phyloP scores from a whole-genome alignment of 2,329 filamentous ascomycete species.

The Fusarium tjaetaba region DNA sequence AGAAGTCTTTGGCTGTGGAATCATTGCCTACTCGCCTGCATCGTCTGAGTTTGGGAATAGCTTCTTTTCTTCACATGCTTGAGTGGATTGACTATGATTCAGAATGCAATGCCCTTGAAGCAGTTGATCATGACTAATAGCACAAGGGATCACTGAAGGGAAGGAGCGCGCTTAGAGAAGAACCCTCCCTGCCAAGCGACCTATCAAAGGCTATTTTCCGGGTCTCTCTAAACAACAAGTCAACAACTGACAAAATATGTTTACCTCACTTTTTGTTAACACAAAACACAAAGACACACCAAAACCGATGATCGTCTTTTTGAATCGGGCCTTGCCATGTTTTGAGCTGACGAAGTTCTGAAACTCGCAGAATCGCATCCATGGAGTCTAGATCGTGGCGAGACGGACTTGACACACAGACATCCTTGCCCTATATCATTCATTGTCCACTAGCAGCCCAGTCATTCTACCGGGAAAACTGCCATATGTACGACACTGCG shows the following conservation, averaged over 20 bases:
- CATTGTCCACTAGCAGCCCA: constrained; percentile 8
- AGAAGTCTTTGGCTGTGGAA: neutral
- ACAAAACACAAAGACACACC: neutral
- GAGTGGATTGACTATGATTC: neutral
- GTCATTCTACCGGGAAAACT: neutral
- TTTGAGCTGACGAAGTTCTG: constrained; percentile 18
- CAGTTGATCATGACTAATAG: neutral
- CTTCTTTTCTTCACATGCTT: constrained; percentile 10
- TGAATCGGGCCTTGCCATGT: constrained; percentile 10
- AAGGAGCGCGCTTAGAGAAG: neutral
- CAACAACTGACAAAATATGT: neutral
- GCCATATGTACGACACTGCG: constrained; percentile 23
- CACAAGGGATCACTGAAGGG: neutral
- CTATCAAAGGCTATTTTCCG: constrained; percentile 2
- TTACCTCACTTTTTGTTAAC: neutral
- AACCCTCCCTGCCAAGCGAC: neutral
- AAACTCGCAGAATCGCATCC: constrained; percentile 22
- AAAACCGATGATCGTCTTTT: neutral
- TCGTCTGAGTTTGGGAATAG: constrained; percentile 1
- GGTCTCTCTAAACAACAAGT: neutral
- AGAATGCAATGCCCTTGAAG: neutral
- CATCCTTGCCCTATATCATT: constrained; percentile 12
- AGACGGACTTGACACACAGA: constrained; percentile 18
- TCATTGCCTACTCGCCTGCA: neutral
- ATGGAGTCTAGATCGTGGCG: constrained; percentile 31